Base-by-base conservation (phyloP, 805 yeast species). In the Ogataea populi-albae region DNA sequence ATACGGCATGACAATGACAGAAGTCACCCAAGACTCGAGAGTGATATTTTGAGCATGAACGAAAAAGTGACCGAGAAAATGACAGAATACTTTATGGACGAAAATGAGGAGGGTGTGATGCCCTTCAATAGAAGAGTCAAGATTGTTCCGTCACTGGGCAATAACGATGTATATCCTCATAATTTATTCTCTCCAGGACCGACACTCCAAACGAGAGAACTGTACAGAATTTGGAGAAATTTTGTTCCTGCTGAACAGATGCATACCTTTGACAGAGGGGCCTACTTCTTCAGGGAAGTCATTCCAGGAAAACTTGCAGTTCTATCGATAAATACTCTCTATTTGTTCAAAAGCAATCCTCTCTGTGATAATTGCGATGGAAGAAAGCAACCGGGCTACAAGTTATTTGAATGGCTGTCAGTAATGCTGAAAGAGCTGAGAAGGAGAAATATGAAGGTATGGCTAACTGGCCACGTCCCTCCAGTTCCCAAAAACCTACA, bases 381-480 rank as follows among this genome's bases (percentile, higher is more conserved):
- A 3, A 71, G 69, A 45, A 80, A 75, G 44, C 81, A 86, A 52
- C 94, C 96, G 2, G 96, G 95, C 1, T 86, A 81, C 55, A 75
- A 79, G 50, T 63, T 83, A 34, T 74, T 86, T 45, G 68, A 77
- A 42, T 86, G 95, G 95, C 61, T 87, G 5, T 91, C 93, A 3
- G 69, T 73, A 30, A 79, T 81, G 3, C 65, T 87, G 41, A 75
- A 79, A 52, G 94, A 86, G 55, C 61, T 86, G 62, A 69, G 96
- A 50, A 63, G 67, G 16, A 65, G 94, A 41, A 73, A 75, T 12
- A 80, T 86, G 77, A 86, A 86, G 62, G 94, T 83, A 12, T 87
- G 95, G 95, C 61, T 86, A 16, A 68, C 81, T 27, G 95, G 95
- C 4, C 96, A 86, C 64, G 95, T 87, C 11, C 95, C 95, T 3